A percentile compares a stretch with the other conserved stretches of the same genome.
phyloP scores from a whole-genome alignment of 306 rosid species.

The Abrus pulchellus region DNA sequence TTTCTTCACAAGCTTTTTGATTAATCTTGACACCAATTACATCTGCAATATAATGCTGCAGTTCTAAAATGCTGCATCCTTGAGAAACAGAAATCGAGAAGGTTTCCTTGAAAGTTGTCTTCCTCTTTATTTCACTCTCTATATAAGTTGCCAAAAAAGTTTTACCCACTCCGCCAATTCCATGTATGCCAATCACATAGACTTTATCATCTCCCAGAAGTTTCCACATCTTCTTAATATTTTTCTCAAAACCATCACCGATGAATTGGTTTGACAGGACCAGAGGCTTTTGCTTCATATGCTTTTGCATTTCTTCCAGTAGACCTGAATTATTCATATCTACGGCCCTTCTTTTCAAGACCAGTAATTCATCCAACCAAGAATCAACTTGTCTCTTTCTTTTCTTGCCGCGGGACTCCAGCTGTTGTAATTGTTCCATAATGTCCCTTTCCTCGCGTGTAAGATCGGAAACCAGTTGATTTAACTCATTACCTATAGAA shows the following conservation, averaged over 20 bases:
- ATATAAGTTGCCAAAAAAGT: conserved; percentile 45
- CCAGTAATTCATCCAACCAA: too few relatives aligned
- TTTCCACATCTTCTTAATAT: not conserved
- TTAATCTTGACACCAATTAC: conserved; percentile 20
- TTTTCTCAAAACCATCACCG: not conserved
- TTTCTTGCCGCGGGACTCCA: too few relatives aligned
- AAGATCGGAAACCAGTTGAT: too few relatives aligned
- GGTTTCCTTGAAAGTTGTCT: not conserved
- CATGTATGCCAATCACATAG: conserved; percentile 38
- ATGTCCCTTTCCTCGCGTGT: too few relatives aligned
- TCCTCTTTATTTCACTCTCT: conserved; percentile 14
- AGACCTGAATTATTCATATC: too few relatives aligned
- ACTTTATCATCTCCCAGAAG: not conserved
- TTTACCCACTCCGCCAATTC: conserved; percentile 60
- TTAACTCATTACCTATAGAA: too few relatives aligned
- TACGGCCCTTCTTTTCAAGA: too few relatives aligned
- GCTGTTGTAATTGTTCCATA: too few relatives aligned
- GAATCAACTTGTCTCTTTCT: too few relatives aligned
- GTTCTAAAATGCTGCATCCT: conserved; percentile 18
- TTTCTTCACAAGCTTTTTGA: not conserved
- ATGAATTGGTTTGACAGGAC: not conserved
- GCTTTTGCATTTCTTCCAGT: not conserved
- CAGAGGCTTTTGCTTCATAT: not conserved
- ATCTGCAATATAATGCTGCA: conserved; percentile 39
- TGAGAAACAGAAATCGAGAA: conserved; percentile 44